Conservation (phyloP, 805 yeast genomes). For the Saccharomyces kudriavzevii region DNA sequence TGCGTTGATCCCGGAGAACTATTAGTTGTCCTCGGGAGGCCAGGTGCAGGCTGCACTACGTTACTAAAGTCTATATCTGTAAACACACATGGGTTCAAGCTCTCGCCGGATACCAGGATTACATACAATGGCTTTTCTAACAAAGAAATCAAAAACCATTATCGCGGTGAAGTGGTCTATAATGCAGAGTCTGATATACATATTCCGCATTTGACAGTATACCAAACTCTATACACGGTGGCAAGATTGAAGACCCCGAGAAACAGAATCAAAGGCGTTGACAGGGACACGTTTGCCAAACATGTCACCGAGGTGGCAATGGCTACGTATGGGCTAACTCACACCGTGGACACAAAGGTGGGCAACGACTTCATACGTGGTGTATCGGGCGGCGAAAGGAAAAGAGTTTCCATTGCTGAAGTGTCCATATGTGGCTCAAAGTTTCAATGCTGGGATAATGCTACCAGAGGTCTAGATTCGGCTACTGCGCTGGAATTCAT, state of each 20-base stretch:
- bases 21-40: constrained; percentile 70
- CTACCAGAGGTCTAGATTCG: constrained; percentile 54
- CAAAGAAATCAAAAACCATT: constrained; percentile 37
- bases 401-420: constrained; percentile 65
- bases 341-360: constrained; percentile 56
- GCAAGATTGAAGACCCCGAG: constrained; percentile 49
- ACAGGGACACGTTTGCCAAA: constrained; percentile 41
- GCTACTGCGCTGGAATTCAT: constrained; percentile 50
- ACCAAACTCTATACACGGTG: constrained; percentile 49
- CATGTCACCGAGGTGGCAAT: constrained; percentile 43
- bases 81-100: constrained; percentile 47
- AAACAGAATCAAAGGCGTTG: constrained; percentile 45
- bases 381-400: constrained; percentile 67
- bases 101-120: constrained; percentile 38
- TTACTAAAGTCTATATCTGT: constrained; percentile 48
- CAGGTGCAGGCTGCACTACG: constrained; percentile 68
- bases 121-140: constrained; percentile 44
- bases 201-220: constrained; percentile 57
- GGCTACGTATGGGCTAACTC: constrained; percentile 46
- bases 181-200: constrained; percentile 58
- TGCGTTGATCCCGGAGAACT: constrained; percentile 54
- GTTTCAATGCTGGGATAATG: constrained; percentile 44
- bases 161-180: constrained; percentile 57
- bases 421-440: constrained; percentile 39
- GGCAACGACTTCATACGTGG: constrained; percentile 62